Base-by-base conservation (phyloP, 805 yeast species). In the Yamadazyma nakazawae region DNA sequence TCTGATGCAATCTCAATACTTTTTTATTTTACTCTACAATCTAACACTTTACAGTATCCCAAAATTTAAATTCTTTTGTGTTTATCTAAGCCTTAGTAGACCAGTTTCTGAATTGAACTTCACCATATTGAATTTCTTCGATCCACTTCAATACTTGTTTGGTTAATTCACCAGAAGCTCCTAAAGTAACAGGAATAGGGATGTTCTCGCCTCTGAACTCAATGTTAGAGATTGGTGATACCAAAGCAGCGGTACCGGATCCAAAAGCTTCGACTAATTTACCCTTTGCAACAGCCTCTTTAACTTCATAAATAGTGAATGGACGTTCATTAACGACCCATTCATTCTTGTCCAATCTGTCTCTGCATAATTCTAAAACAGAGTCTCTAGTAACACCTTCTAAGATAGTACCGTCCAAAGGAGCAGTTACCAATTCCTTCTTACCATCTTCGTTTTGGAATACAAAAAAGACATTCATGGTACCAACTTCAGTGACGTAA, bases 351-450 rank as follows among this genome's bases (percentile, higher is more conserved):
- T 82, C 80, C 54, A 92, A 79, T 60, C 82, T 84, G 57, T 81
- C 85, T 67, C 87, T 84, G 43, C 94, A 87, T 52, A 92, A 76
- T 35, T 76, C 71, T 56, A 92, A 74, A 48, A 92, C 77, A 12
- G 97, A 89, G 64, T 87, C 96, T 73, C 99, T 84, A 42, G 97
- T 90, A 59, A 92, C 95, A 75, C 99, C 99, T 67, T 88, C 96
- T 60, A 92, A 80, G 60, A 92, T 92, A 52, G 97, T 92, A 56
- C 99, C 99, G 62, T 94, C 98, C 56, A 94, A 76, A 51, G 99
- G 98, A 54, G 97, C 96, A 52, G 99, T 92, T 41, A 81, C 96
- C 56, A 92, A 79, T 73, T 92, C 98, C 62, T 86, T 87, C 70
- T 84, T 87, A 49, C 96, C 97, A 32, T 84, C 78, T n/a, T 79